phyloP scores from a whole-genome alignment of 192 early-diverging fungal species.

The Linderina pennispora region DNA sequence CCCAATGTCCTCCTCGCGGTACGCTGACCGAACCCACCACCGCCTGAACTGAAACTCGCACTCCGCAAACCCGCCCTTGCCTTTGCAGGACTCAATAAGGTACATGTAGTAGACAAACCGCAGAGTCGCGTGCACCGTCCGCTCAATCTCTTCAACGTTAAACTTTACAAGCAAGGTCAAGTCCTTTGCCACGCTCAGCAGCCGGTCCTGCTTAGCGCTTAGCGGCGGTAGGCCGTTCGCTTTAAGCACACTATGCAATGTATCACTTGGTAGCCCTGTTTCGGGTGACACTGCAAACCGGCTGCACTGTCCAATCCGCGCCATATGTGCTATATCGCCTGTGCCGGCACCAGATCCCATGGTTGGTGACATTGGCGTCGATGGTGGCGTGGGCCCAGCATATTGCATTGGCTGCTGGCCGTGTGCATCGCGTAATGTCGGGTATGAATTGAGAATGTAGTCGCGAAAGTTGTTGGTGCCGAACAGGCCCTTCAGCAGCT shows the following conservation, averaged over 20 bases:
- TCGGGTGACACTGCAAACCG: slow-evolving; percentile 8
- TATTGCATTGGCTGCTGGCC: slow-evolving; percentile 4
- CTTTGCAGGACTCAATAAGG: slow-evolving; percentile 2
- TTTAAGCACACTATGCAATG: slow-evolving; percentile 5
- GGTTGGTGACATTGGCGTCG: slow-evolving; percentile 9
- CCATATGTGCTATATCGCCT: neutral
- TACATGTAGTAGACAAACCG: slow-evolving; percentile 30
- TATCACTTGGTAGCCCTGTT: slow-evolving; percentile 11
- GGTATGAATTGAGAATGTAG: slow-evolving; percentile 33
- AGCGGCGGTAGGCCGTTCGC: slow-evolving; percentile 8
- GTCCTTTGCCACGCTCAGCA: slow-evolving; percentile 8
- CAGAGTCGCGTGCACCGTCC: slow-evolving; percentile 18
- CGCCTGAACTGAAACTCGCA: slow-evolving; percentile 10
- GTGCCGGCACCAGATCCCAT: neutral
- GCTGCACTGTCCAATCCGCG: slow-evolving; percentile 24
- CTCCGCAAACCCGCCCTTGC: neutral
- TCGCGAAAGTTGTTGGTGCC: slow-evolving; percentile 29
- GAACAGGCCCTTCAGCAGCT: slow-evolving; percentile 24
- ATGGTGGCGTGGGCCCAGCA: slow-evolving; percentile 23
- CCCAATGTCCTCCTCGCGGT: slow-evolving; percentile 31
- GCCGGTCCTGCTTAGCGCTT: slow-evolving; percentile 14
- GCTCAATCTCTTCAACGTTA: slow-evolving; percentile 24
- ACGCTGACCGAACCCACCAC: slow-evolving; percentile 31
- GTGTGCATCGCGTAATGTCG: slow-evolving; percentile 9
- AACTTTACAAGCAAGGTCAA: slow-evolving; percentile 13